Percentiles rank a stretch among this genome's conserved stretches.
Evolutionary conservation across 345 rosid genomes (phyloP).

Genomic region (Excoecaria cochinchinensis): DNA sequence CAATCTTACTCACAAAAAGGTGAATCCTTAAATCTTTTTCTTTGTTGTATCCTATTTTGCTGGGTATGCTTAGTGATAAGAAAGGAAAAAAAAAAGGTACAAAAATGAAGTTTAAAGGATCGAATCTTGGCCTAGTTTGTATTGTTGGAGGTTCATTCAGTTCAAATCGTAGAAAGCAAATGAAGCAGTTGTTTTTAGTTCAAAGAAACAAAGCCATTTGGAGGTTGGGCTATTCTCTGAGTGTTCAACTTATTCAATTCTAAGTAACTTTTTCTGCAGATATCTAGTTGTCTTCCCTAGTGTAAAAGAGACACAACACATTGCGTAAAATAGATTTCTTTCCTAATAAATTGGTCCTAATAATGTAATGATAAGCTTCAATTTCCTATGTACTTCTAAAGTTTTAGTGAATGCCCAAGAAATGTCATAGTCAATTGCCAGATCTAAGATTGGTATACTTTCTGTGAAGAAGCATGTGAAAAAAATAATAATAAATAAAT

Average conservation of each 20-base stretch:
- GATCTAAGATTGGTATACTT: not conserved
- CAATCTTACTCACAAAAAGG: slow-evolving; percentile 55
- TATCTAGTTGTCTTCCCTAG: not conserved
- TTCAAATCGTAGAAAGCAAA: not conserved
- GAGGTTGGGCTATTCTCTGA: not conserved
- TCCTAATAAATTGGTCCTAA: not conserved
- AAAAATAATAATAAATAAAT: too few relatives aligned
- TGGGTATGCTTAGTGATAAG: not conserved
- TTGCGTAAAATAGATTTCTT: not conserved
- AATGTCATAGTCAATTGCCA: not conserved
- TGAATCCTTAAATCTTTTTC: slow-evolving; percentile 16
- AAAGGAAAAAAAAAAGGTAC: not conserved
- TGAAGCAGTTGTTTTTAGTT: not conserved
- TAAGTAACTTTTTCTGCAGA: not conserved
- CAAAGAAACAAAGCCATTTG: not conserved
- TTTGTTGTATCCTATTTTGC: slow-evolving; percentile 5
- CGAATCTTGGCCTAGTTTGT: not conserved
- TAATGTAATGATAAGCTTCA: not conserved
- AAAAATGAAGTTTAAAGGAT: not conserved
- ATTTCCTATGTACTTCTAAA: not conserved
- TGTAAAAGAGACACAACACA: not conserved
- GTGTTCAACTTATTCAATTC: not conserved
- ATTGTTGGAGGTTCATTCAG: not conserved
- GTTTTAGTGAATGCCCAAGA: too few relatives aligned
- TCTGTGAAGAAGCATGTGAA: not conserved